Conservation (phyloP, 164 flowering plant species). For the Euptelea pleiosperma region DNA sequence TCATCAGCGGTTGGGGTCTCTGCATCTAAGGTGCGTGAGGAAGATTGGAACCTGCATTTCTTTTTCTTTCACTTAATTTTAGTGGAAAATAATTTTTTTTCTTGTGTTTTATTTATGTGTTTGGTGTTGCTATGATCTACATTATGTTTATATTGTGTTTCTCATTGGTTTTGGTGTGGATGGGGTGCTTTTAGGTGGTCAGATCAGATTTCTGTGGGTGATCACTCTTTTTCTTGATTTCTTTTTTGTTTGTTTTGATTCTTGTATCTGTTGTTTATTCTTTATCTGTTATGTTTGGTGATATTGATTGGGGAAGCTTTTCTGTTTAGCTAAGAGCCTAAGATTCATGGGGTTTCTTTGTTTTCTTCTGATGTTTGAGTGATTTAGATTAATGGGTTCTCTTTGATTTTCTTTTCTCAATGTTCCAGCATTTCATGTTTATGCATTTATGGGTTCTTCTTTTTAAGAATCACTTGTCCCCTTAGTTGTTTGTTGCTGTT, state of each 20-base stretch:
- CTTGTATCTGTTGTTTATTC: neutral
- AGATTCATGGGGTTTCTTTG: no score
- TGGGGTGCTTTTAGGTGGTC: neutral
- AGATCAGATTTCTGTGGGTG: slow-evolving; percentile 4
- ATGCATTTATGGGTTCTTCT: neutral
- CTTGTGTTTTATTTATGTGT: neutral
- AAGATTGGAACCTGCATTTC: neutral
- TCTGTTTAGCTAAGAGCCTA: no score
- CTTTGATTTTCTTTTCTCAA: neutral
- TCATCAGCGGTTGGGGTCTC: slow-evolving; percentile 71
- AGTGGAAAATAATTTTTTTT: neutral
- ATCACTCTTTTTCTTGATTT: no score
- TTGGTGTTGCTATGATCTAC: neutral
- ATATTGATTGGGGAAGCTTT: neutral
- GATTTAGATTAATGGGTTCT: neutral
- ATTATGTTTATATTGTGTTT: slow-evolving; percentile 5
- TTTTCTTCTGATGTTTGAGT: no score
- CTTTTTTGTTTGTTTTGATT: neutral
- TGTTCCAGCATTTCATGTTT: neutral
- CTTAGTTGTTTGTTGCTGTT: neutral
- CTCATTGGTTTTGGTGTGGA: neutral
- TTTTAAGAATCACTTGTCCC: neutral
- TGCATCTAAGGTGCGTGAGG: slow-evolving; percentile 57
- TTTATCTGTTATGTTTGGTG: neutral
- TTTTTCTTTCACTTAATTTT: neutral